A percentile compares a stretch with the other conserved stretches of the same genome.
Evolutionary conservation across 208 protist genomes (phyloP).

Genomic region (Leishmania amazonensis): DNA sequence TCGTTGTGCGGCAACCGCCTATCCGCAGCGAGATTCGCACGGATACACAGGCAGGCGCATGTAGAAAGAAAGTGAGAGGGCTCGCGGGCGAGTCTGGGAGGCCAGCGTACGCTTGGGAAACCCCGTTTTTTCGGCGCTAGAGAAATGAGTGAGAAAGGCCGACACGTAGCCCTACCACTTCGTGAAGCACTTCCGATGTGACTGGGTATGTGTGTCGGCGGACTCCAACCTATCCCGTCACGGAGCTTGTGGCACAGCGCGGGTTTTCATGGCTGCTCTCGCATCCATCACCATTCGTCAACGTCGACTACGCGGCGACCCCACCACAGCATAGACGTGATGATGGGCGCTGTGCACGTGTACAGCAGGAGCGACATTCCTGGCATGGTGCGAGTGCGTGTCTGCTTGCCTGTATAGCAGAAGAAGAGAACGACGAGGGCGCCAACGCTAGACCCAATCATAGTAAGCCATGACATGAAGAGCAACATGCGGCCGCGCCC

Average conservation of each 20-base stretch:
- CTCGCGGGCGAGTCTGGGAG: not conserved
- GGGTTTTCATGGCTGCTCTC: not conserved
- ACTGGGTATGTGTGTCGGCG: not conserved
- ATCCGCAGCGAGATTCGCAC: no score
- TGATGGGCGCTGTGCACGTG: constrained; percentile 61
- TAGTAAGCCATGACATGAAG: constrained; percentile 74
- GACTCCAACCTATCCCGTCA: not conserved
- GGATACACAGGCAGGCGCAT: not conserved
- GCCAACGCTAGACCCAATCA: constrained; percentile 60
- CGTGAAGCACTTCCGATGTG: not conserved
- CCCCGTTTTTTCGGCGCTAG: not conserved
- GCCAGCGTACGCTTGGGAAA: not conserved
- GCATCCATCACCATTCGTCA: constrained; percentile 33
- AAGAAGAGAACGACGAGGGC: constrained; percentile 56
- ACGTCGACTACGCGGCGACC: constrained; percentile 37
- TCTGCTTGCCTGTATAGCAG: constrained; percentile 52
- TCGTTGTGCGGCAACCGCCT: not conserved
- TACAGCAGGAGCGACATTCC: constrained; percentile 66
- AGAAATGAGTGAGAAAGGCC: not conserved
- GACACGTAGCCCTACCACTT: not conserved
- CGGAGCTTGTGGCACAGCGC: not conserved
- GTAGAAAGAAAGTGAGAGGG: not conserved
- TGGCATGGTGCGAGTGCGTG: constrained; percentile 39
- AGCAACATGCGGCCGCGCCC: constrained; percentile 57
- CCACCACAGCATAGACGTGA: constrained; percentile 74